Evolutionary conservation across 257 asterid genomes (phyloP).

Genomic region (Leonotis leonurus): DNA sequence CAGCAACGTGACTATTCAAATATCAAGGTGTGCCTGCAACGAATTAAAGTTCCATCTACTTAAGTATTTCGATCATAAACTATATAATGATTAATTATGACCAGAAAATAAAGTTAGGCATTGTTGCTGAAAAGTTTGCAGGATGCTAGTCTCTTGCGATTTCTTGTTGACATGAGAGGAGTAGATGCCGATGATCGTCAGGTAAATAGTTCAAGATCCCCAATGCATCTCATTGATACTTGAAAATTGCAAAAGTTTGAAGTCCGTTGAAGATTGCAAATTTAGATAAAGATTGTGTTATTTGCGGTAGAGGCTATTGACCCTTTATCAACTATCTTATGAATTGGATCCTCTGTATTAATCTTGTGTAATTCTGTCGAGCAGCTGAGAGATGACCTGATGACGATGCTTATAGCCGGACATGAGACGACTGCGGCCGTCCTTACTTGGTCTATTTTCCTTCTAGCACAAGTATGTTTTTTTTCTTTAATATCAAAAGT

Average conservation of each 20-base stretch:
- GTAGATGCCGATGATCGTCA: slow-evolving; percentile 95
- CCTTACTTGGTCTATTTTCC: slow-evolving; percentile 91
- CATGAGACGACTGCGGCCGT: slow-evolving; percentile 99
- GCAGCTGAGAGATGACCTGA: slow-evolving; percentile 94
- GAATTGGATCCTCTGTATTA: neutral
- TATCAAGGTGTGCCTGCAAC: slow-evolving; percentile 52
- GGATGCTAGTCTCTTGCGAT: slow-evolving; percentile 98
- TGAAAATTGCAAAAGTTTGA: too few species aligned
- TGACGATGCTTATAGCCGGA: slow-evolving; percentile 99
- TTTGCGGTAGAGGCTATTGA: too few species aligned
- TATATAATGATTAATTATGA: slow-evolving; percentile 8
- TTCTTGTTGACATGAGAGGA: slow-evolving; percentile 97
- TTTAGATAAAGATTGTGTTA: neutral
- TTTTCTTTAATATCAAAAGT: neutral
- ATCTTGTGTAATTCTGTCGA: slow-evolving; percentile 11
- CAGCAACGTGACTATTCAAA: slow-evolving; percentile 91
- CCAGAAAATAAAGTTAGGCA: slow-evolving; percentile 29
- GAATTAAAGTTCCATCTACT: slow-evolving; percentile 5
- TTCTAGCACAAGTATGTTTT: slow-evolving; percentile 78
- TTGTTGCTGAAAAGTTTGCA: slow-evolving; percentile 57
- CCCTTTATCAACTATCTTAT: neutral
- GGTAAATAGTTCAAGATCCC: slow-evolving; percentile 39
- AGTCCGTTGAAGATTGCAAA: neutral
- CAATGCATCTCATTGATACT: too few species aligned
- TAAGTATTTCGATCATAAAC: neutral